These are phyloP conservation scores for Hymenoscyphus fructigenus DNA, from an alignment of 2,329 filamentous ascomycete genomes.

Conservation along the genomic window DNA sequence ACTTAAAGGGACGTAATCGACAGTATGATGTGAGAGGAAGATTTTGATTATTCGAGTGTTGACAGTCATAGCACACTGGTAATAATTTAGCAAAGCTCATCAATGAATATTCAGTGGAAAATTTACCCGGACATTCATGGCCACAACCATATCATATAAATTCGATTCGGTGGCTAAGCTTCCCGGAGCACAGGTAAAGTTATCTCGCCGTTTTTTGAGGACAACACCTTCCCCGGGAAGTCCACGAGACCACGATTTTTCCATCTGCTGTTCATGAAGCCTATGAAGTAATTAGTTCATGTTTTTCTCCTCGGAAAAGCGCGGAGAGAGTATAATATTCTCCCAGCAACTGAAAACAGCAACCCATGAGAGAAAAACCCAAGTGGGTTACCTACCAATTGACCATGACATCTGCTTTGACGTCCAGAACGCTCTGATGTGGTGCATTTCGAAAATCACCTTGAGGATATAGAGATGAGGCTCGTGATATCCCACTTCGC, in stretches of 20 bases:
- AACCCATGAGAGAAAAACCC: not conserved
- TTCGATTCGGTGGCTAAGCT: slow-evolving; percentile 45
- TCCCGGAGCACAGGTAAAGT: slow-evolving; percentile 51
- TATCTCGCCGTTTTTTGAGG: slow-evolving; percentile 50
- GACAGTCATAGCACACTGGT: slow-evolving; percentile 64
- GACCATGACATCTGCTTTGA: slow-evolving; percentile 62
- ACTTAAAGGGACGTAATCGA: slow-evolving; percentile 57
- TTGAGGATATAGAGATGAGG: slow-evolving; percentile 39
- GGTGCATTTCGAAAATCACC: slow-evolving; percentile 44
- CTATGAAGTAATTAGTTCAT: not conserved
- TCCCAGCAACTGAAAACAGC: not conserved
- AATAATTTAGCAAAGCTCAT: slow-evolving; percentile 14
- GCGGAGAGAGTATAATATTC: not conserved
- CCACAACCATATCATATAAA: slow-evolving; percentile 49
- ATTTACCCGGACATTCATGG: slow-evolving; percentile 54
- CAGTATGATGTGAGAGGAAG: slow-evolving; percentile 49
- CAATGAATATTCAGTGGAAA: not conserved
- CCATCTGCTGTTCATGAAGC: slow-evolving; percentile 60
- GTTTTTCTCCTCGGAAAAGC: not conserved
- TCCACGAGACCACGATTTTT: slow-evolving; percentile 51
- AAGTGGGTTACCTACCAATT: slow-evolving; percentile 43
- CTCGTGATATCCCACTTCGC: slow-evolving; percentile 12
- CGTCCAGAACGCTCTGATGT: slow-evolving; percentile 48
- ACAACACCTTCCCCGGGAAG: slow-evolving; percentile 53
- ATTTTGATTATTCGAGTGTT: slow-evolving; percentile 64